Conservation (phyloP, 1,139 yeast genomes). For the Candida tetrigidarum region DNA sequence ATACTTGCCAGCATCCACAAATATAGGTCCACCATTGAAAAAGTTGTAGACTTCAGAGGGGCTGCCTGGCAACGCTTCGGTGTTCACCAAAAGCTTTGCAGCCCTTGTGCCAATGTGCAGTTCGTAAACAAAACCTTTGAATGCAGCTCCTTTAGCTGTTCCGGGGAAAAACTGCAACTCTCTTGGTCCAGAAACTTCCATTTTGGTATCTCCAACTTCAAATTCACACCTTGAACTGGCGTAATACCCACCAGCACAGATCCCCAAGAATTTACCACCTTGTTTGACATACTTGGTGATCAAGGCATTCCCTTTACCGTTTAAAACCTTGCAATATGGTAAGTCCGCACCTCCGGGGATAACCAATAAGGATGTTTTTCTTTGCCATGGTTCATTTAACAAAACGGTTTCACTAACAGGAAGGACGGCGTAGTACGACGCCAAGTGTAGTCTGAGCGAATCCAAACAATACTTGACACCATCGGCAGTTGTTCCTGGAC, state of each 20-base stretch:
- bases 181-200: constrained; percentile 87
- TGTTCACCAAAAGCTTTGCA: constrained; percentile 46
- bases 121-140: constrained; percentile 77
- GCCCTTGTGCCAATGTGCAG: constrained; percentile 78
- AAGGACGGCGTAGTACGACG: constrained; percentile 88
- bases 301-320: constrained; percentile 66
- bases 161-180: constrained; percentile 87
- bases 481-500: constrained; percentile 87
- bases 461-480: constrained; percentile 85
- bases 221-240: constrained; percentile 81
- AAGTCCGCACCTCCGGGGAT: constrained; percentile 98
- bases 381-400: constrained; percentile 84
- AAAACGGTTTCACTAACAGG: constrained; percentile 68
- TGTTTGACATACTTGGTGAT: constrained; percentile 68
- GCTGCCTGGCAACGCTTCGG: constrained; percentile 26
- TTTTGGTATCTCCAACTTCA: constrained; percentile 65
- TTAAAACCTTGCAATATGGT: constrained; percentile 73
- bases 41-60: constrained; percentile 42
- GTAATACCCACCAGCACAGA: constrained; percentile 97
- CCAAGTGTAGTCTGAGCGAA: constrained; percentile 71
- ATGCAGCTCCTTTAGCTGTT: constrained; percentile 78
- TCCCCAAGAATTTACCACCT: constrained; percentile 86
- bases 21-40: constrained; percentile 89
- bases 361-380: constrained; percentile 77
- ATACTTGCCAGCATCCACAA: constrained; percentile 69